Conservation (phyloP, 371 early-diverging fungal genomes). For the Syncephalastrum racemosum region DNA sequence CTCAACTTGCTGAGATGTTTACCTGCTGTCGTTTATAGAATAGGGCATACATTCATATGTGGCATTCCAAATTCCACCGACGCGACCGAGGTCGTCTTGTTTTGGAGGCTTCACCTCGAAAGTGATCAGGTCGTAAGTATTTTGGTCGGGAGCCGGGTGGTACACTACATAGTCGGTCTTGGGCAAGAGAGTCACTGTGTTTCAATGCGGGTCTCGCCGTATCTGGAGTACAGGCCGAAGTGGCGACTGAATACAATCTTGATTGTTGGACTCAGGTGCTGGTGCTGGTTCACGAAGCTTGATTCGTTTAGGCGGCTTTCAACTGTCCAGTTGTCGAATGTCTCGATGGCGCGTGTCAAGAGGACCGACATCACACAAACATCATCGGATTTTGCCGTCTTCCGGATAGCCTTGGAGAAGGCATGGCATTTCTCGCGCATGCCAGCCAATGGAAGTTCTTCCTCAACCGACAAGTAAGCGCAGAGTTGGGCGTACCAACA, state of each 20-base stretch:
- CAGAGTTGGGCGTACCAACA: neutral
- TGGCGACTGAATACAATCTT: neutral
- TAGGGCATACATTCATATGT: too few species aligned
- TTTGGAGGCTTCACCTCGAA: constrained; percentile 5
- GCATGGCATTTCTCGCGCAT: too few species aligned
- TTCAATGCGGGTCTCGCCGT: neutral
- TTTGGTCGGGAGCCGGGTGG: too few species aligned
- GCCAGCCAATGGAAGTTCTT: neutral
- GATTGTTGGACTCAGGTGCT: too few species aligned
- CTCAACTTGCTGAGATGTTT: too few species aligned
- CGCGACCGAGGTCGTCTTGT: too few species aligned
- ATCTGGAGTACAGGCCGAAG: neutral
- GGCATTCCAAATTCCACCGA: too few species aligned
- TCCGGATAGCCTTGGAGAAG: too few species aligned
- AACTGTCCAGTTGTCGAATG: neutral
- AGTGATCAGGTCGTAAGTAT: too few species aligned
- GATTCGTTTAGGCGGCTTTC: neutral
- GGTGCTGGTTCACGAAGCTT: neutral
- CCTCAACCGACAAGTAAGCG: neutral
- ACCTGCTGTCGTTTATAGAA: too few species aligned
- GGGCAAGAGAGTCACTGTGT: too few species aligned
- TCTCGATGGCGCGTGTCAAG: neutral
- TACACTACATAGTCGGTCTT: too few species aligned
- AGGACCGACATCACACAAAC: neutral
- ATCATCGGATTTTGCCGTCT: neutral